These are phyloP conservation scores for Blastobotrys proliferans DNA, from an alignment of 1,139 yeast species.

Conservation along the genomic window DNA sequence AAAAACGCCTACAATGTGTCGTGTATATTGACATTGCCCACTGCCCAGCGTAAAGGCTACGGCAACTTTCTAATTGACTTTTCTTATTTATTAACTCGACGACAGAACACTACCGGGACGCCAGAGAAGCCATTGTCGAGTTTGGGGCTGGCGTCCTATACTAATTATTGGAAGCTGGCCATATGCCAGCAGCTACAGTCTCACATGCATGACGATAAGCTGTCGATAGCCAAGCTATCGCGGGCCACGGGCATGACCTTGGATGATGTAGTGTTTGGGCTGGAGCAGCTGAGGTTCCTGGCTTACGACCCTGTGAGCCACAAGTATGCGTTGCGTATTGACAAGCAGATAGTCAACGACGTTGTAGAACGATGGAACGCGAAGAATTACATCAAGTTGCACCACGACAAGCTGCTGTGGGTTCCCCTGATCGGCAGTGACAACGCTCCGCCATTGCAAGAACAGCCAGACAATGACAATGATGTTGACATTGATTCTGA, in stretches of 20 bases:
- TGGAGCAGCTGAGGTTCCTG: slow-evolving; percentile 70
- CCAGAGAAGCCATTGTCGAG: slow-evolving; percentile 94
- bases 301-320: slow-evolving; percentile 39
- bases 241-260: slow-evolving; percentile 73
- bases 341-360: slow-evolving; percentile 42
- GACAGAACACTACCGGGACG: slow-evolving; percentile 78
- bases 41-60: slow-evolving; percentile 82
- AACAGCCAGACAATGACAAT: background rate
- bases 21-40: slow-evolving; percentile 86
- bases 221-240: slow-evolving; percentile 60
- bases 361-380: slow-evolving; percentile 51
- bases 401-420: slow-evolving; percentile 61
- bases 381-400: slow-evolving; percentile 51
- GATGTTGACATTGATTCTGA: background rate
- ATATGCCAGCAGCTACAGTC: slow-evolving; percentile 47
- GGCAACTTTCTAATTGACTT: slow-evolving; percentile 87
- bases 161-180: slow-evolving; percentile 79
- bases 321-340: slow-evolving; percentile 52
- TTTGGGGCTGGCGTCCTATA: slow-evolving; percentile 77
- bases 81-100: slow-evolving; percentile 71
- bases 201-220: slow-evolving; percentile 17
- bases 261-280: slow-evolving; percentile 81
- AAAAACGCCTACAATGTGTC: slow-evolving; percentile 70
- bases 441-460: background rate
- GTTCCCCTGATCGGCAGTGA: slow-evolving; percentile 7